Base-by-base conservation (phyloP, 306 rosid genomes). In the Albizia julibrissin region DNA sequence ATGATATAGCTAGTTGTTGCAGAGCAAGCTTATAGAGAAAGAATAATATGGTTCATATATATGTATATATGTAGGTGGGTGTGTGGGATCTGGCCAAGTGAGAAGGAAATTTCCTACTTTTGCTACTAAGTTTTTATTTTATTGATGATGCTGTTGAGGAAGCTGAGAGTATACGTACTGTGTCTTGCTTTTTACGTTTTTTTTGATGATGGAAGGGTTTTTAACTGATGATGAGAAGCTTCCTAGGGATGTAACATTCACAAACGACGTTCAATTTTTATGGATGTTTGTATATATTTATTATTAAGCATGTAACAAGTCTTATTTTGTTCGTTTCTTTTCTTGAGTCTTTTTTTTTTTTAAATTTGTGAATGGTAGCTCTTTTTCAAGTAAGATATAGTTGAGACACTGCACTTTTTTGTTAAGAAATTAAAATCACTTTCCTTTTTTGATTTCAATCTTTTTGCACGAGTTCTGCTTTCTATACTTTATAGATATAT, bases 51-150 rank as follows among this genome's bases (percentile, higher is more conserved):
- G 44, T 78, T 83, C 22, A 78, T 64, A 43, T 70, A 69, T 40
- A 67, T 67, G 11, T 10, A 10, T 9, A 15, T 49, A 5, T 12
- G 18, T 14, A 13, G 8, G 58, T 50, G 58, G 9, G 42, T 8
- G 22, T 0, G n/a, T 14, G n/a, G 77, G 76, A 40, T 42, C 64
- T 79, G n/a, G 69, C 69, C 0, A 68, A 56, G 49, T 7, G 18
- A 78, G 87, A 43, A 59, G 84, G 87, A 84, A 84, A 24, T 76
- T 84, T 84, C 87, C 59, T n/a, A 52, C 24, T 52, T 50, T 52
- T 50, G n/a, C 19, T 50, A 4, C 1, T 8, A 16, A 50, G n/a
- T 18, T 50, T 50, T 50, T 50, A 18, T 50, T 18, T 50, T 50
- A 50, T 50, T 5, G 58, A 50, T 50, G 56, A 16, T 49, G 7